phyloP scores from a whole-genome alignment of 2,329 filamentous ascomycete genomes.

The Huntiella decipiens region DNA sequence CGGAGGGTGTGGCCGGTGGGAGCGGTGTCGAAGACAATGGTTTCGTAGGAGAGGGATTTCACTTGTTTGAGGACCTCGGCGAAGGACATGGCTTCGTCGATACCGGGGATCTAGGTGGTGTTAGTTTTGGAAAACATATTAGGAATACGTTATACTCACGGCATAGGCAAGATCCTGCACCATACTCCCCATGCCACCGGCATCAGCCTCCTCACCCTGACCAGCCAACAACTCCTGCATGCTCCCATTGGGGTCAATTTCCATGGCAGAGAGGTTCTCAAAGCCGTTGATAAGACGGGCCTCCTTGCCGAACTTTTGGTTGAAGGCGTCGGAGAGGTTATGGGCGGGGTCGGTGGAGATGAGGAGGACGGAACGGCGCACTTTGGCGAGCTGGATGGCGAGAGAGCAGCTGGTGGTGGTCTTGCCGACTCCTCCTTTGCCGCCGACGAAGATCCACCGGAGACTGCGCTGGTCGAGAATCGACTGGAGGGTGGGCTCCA shows the following conservation, averaged over 20 bases:
- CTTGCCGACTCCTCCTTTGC: conserved; percentile 96
- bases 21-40: conserved; percentile 97
- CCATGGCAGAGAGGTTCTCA: conserved; percentile 89
- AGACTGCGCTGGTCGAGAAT: conserved; percentile 90
- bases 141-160: conserved; percentile 29
- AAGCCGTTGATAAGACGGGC: conserved; percentile 83
- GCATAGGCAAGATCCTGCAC: conserved; percentile 97
- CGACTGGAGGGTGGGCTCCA: conserved; percentile 84
- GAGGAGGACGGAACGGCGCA: conserved; percentile 85
- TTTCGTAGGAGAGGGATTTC: conserved; percentile 95
- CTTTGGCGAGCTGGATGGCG: conserved; percentile 89
- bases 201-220: conserved; percentile 51
- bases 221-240: conserved; percentile 85
- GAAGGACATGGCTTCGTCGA: conserved; percentile 99
- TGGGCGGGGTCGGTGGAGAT: conserved; percentile 98
- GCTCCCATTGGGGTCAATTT: conserved; percentile 94
- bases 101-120: conserved; percentile 63
- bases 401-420: conserved; percentile 98
- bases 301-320: conserved; percentile 98
- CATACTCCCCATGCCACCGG: conserved; percentile 69
- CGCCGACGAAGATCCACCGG: conserved; percentile 97
- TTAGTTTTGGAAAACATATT: background rate
- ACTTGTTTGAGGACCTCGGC: conserved; percentile 98
- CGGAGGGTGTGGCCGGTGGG: conserved; percentile 95
- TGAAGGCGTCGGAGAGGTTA: conserved; percentile 94